Base-by-base conservation (phyloP, 306 rosid genomes). In the Gynostemma pentaphyllum region DNA sequence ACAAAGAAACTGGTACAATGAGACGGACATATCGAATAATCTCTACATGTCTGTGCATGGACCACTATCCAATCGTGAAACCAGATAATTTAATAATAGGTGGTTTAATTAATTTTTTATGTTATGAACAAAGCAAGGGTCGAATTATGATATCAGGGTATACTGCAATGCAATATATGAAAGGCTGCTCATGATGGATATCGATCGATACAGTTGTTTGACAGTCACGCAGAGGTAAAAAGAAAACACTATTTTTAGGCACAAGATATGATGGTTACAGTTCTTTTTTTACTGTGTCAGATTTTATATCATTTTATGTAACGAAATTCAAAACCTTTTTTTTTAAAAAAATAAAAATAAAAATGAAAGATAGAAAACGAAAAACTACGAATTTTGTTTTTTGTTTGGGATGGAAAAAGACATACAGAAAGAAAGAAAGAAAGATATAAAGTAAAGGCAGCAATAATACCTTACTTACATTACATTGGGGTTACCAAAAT, bases 401-500 rank as follows among this genome's bases (percentile, higher is more conserved):
- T n/a, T n/a, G n/a, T n/a, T 59, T 59, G 65, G 32, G 19, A 59
- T 47, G 16, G 50, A 61, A 61, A 61, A 61, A 61, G 66, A 39
- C 66, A 61, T 41, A 61, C 66, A 40, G 66, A 61, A 61, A 61
- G 23, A 61, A 14, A 61, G 39, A 9, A 61, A 61, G 13, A 61
- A 61, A 24, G 50, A 23, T n/a, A n/a, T n/a, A n/a, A n/a, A n/a
- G n/a, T n/a, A n/a, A n/a, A n/a, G n/a, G n/a, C n/a, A n/a, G n/a
- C n/a, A n/a, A n/a, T n/a, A n/a, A n/a, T n/a, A n/a, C n/a, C n/a
- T n/a, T n/a, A n/a, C n/a, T n/a, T n/a, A 23, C 49, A 61, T 61
- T 61, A 41, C 66, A 12, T 61, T 61, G 66, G 66, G 66, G 32
- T 39, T 60, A 60, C 49, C n/a, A n/a, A 40, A 61, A 39, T 46